Percentiles rank a stretch among this genome's conserved stretches.
Evolutionary conservation across 805 yeast species (phyloP).

Genomic region (Starmerella ratchasimensis): DNA sequence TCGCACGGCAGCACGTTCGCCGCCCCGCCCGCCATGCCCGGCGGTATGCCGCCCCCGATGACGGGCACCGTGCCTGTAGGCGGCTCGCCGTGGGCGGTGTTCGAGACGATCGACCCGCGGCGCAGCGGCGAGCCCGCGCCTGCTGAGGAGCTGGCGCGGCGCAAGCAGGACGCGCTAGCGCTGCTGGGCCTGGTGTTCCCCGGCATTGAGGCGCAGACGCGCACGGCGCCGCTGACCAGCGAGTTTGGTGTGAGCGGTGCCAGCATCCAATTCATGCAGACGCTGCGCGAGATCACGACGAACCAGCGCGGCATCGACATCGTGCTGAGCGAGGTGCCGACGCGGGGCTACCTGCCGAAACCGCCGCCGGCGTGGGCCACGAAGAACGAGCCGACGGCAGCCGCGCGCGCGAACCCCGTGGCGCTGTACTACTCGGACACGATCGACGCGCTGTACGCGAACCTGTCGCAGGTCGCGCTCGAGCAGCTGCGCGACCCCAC

Average conservation of each 20-base stretch:
- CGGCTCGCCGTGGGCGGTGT: slow-evolving; percentile 20
- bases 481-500: slow-evolving; percentile 28
- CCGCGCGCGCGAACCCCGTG: slow-evolving; percentile 32
- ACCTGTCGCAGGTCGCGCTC: slow-evolving; percentile 41
- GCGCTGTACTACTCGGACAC: slow-evolving; percentile 56
- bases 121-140: slow-evolving; percentile 2
- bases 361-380: slow-evolving; percentile 42
- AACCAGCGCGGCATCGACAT: slow-evolving; percentile 39
- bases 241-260: slow-evolving; percentile 62
- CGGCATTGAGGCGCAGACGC: slow-evolving; percentile 39
- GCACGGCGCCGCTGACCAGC: slow-evolving; percentile 36
- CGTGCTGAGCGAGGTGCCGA: slow-evolving; percentile 38
- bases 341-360: slow-evolving; percentile 57
- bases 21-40: not conserved
- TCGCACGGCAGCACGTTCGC: not conserved
- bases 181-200: slow-evolving; percentile 31
- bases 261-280: slow-evolving; percentile 58
- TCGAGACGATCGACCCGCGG: slow-evolving; percentile 21
- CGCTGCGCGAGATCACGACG: slow-evolving; percentile 51
- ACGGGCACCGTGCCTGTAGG: not conserved
- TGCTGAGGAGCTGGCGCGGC: slow-evolving; percentile 7
- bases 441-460: slow-evolving; percentile 56
- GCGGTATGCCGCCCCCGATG: too few relatives aligned
- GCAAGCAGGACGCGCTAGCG: slow-evolving; percentile 23
- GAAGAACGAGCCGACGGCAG: slow-evolving; percentile 31